These are phyloP conservation scores for Kazachstania taianensis DNA, from an alignment of 805 yeast genomes.

Conservation along the genomic window DNA sequence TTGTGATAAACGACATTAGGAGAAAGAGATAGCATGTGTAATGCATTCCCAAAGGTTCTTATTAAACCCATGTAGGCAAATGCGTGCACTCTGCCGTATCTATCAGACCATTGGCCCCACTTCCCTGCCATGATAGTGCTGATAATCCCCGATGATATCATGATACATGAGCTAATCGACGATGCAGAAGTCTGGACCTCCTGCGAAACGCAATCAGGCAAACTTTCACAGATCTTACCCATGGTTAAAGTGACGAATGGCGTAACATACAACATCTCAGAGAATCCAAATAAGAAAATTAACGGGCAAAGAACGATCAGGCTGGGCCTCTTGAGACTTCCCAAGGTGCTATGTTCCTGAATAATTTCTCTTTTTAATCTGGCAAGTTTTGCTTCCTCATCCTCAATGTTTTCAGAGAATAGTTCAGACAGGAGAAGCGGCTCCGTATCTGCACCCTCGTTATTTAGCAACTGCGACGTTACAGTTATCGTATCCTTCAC, in stretches of 20 bases:
- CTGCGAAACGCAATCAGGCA: constrained; percentile 29
- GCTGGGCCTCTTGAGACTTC: constrained; percentile 41
- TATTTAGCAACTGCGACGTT: too few relatives aligned
- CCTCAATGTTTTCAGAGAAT: constrained; percentile 8
- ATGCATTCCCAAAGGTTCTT: constrained; percentile 15
- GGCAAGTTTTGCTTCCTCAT: constrained; percentile 8
- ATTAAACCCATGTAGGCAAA: constrained; percentile 30
- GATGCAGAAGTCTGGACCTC: constrained; percentile 39
- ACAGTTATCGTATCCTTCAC: too few relatives aligned
- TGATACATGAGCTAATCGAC: constrained; percentile 36
- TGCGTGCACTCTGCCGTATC: constrained; percentile 48
- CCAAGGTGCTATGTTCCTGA: constrained; percentile 28
- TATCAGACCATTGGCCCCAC: constrained; percentile 54
- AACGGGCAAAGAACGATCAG: constrained; percentile 38
- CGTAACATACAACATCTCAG: constrained; percentile 32
- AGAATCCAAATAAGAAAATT: constrained; percentile 35
- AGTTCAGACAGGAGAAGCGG: too few relatives aligned
- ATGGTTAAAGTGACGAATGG: constrained; percentile 31
- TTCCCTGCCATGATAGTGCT: constrained; percentile 49
- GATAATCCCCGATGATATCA: constrained; percentile 35
- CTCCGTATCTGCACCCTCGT: too few relatives aligned
- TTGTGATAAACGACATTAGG: constrained; percentile 32
- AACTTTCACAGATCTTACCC: constrained; percentile 34
- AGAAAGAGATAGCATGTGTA: constrained; percentile 21
- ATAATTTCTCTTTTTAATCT: constrained; percentile 44